Conservation (phyloP, 2,329 filamentous ascomycete genomes). For the Stenocarpella maydis region DNA sequence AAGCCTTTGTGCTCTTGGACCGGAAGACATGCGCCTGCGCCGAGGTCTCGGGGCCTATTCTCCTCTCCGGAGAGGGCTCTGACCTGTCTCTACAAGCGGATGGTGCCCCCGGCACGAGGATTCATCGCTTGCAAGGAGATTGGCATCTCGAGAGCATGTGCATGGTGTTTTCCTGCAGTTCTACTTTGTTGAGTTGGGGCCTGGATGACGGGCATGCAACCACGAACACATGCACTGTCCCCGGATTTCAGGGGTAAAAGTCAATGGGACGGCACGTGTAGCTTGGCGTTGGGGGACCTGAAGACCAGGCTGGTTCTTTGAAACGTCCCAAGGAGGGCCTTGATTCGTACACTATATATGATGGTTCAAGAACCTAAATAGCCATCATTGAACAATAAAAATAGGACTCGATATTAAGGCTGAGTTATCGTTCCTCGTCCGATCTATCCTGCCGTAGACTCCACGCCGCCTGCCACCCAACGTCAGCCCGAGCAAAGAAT, state of each 20-base stretch:
- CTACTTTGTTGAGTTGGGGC: not conserved
- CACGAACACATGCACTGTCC: not conserved
- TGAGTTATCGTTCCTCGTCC: not conserved
- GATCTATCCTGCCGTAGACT: too few relatives aligned
- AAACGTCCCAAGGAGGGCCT: slow-evolving; percentile 6
- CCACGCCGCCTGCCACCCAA: not conserved
- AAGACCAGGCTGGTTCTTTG: not conserved
- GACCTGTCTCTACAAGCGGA: not conserved
- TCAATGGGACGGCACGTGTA: not conserved
- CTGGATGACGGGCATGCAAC: not conserved
- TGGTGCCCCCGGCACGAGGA: not conserved
- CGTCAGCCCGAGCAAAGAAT: not conserved
- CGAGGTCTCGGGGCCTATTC: not conserved
- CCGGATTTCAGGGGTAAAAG: slow-evolving; percentile 1
- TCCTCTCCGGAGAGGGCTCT: not conserved
- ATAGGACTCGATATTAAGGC: not conserved
- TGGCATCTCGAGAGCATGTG: not conserved
- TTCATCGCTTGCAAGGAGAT: too few relatives aligned
- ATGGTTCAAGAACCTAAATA: not conserved
- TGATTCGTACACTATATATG: slow-evolving; percentile 12
- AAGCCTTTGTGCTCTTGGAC: not conserved
- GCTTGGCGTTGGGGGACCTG: slow-evolving; percentile 1
- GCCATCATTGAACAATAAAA: not conserved
- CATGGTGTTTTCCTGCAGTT: not conserved
- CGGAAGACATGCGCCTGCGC: not conserved